phyloP scores from a whole-genome alignment of 179 eudicot species.

The Sideroxylon spinosum region DNA sequence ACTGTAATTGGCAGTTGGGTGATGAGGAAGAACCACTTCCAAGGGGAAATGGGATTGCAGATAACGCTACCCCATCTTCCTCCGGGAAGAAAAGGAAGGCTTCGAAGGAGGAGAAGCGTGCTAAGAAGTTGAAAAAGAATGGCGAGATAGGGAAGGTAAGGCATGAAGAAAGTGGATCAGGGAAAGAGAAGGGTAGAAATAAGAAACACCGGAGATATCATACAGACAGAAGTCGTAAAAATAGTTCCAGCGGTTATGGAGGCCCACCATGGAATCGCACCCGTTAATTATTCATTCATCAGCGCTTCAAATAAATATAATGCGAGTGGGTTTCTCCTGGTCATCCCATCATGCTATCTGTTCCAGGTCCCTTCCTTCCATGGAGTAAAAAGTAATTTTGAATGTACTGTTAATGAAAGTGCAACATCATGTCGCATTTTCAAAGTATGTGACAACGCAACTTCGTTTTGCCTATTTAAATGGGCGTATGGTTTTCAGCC shows the following conservation, averaged over 20 bases:
- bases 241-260: background rate
- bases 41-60: slow-evolving; percentile 49
- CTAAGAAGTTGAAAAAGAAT: slow-evolving; percentile 40
- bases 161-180: slow-evolving; percentile 32
- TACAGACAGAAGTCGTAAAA: slow-evolving; percentile 8
- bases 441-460: too few relatives aligned
- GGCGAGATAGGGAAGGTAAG: slow-evolving; percentile 20
- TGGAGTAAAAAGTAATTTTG: background rate
- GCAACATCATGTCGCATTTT: too few relatives aligned
- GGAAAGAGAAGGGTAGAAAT: slow-evolving; percentile 35
- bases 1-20: slow-evolving; percentile 65
- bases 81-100: slow-evolving; percentile 60
- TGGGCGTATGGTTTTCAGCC: too few relatives aligned
- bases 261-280: slow-evolving; percentile 7
- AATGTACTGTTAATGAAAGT: too few relatives aligned
- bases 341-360: background rate
- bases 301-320: background rate
- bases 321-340: background rate
- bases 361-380: background rate
- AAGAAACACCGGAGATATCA: slow-evolving; percentile 28
- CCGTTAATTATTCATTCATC: background rate
- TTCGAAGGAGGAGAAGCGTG: slow-evolving; percentile 28
- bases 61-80: slow-evolving; percentile 34
- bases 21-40: slow-evolving; percentile 65
- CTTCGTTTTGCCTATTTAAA: too few relatives aligned